phyloP scores from a whole-genome alignment of 805 yeast genomes.

The Metschnikowia vanudenii region DNA sequence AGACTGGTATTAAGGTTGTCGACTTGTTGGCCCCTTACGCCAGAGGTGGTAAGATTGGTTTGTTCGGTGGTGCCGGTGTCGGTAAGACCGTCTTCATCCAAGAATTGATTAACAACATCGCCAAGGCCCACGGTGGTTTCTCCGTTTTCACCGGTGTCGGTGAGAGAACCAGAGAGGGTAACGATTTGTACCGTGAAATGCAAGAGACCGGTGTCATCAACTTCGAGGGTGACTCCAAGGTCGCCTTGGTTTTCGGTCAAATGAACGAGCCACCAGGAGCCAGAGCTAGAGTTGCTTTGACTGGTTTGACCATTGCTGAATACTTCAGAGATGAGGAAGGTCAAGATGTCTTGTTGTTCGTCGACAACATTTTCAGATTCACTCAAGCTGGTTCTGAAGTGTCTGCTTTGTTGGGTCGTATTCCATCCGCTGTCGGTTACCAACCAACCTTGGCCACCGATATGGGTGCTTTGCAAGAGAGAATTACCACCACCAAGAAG shows the following conservation, averaged over 20 bases:
- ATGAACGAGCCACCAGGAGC: slow-evolving; percentile 99
- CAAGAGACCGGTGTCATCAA: slow-evolving; percentile 99
- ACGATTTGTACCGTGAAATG: slow-evolving; percentile 99
- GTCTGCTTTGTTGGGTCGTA: slow-evolving; percentile 99
- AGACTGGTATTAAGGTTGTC: slow-evolving; percentile 99
- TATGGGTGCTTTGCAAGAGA: slow-evolving; percentile 99
- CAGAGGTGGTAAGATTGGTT: slow-evolving; percentile 99
- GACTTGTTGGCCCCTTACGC: slow-evolving; percentile 99
- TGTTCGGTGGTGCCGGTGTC: slow-evolving; percentile 99
- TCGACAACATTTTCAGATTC: slow-evolving; percentile 99
- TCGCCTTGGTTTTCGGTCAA: slow-evolving; percentile 98
- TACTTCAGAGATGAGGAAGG: slow-evolving; percentile 99
- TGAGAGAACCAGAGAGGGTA: slow-evolving; percentile 99
- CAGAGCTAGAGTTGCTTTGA: slow-evolving; percentile 99
- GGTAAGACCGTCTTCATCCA: slow-evolving; percentile 99
- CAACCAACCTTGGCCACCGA: slow-evolving; percentile 99
- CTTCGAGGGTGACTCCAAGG: slow-evolving; percentile 99
- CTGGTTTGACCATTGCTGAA: slow-evolving; percentile 99
- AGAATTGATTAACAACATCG: slow-evolving; percentile 99
- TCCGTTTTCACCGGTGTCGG: slow-evolving; percentile 99
- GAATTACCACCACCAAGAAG: slow-evolving; percentile 99
- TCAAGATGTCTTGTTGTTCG: slow-evolving; percentile 98
- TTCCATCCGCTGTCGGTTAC: slow-evolving; percentile 99
- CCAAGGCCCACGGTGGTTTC: slow-evolving; percentile 99
- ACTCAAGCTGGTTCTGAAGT: slow-evolving; percentile 99